These are phyloP conservation scores for Sphaerobolus stellatus DNA, from an alignment of 1,284 basidiomycete species.

Conservation along the genomic window DNA sequence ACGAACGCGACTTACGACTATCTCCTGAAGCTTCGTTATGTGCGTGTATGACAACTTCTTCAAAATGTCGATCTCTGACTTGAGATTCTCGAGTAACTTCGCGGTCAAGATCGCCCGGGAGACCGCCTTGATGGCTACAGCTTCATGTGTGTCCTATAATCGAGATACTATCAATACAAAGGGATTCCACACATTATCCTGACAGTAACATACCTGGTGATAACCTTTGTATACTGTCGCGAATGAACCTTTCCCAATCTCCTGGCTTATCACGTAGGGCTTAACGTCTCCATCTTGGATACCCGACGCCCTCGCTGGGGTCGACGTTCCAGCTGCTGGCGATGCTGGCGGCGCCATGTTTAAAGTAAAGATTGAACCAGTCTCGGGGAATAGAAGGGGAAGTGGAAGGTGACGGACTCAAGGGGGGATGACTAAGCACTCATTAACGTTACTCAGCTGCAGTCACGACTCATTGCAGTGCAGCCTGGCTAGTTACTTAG, in stretches of 20 bases:
- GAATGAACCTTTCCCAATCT: conserved; percentile 89
- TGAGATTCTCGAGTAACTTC: conserved; percentile 95
- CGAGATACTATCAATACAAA: conserved; percentile 6
- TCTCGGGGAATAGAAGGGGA: neutral
- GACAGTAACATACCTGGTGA: conserved; percentile 63
- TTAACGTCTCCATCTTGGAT: conserved; percentile 63
- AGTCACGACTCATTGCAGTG: too few relatives aligned
- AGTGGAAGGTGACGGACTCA: neutral
- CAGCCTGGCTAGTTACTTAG: too few relatives aligned
- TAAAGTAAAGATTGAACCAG: neutral
- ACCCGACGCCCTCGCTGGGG: neutral
- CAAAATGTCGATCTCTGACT: conserved; percentile 96
- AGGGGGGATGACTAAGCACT: too few relatives aligned
- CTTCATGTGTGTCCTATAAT: conserved; percentile 65
- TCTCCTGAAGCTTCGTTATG: conserved; percentile 91
- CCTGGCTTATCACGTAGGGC: conserved; percentile 70
- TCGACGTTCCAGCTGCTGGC: neutral
- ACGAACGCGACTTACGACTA: conserved; percentile 58
- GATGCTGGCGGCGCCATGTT: conserved; percentile 14
- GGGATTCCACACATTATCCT: neutral
- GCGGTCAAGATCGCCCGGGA: conserved; percentile 84
- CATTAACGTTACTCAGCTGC: too few relatives aligned
- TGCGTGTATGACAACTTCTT: conserved; percentile 92
- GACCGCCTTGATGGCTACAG: conserved; percentile 96
- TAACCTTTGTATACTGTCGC: conserved; percentile 95